Evolutionary conservation across 805 yeast species (phyloP), one percentile per base, ranked within the genome.

Genomic region (Maudiozyma bulderi): DNA sequence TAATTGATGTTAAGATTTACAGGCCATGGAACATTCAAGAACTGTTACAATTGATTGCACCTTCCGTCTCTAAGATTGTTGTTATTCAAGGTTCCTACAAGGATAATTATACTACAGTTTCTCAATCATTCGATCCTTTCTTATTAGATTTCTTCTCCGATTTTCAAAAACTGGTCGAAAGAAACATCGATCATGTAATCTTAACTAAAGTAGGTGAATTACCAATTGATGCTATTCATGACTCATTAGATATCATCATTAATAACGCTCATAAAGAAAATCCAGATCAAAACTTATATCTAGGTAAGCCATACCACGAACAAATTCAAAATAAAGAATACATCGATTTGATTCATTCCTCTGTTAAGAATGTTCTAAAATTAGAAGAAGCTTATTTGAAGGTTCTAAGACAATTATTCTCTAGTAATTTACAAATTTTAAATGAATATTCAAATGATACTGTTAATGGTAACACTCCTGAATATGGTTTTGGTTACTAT

Each of bases 401-500:
- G 62, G 79, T 91, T 15, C 74, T 90, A 56, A 66, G 75, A 44
- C 95, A 89, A 66, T 73, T 86, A 7, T 82, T 81, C 61, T 45
- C 57, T 10, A 63, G 73, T 7, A 72, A 77, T 48, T 70, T 86
- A 52, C 71, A 75, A 47, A 67, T 89, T 37, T 71, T 85, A 62
- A 84, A 87, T 66, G 81, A 81, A 48, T 77, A 67, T 55, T 57
- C 73, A 14, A 71, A 75, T 28, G 67, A 69, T 35, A 58, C 63
- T 20, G 69, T 73, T 42, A 69, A 71, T 46, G 77, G 78, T 4
- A 60, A 80, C 15, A 77, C 80, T 46, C 98, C 97, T 28, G 97
- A 89, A 67, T 90, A 72, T 61, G 96, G 96, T 8, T 86, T 77
- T 56, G 98, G 98, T 65, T 69, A 78, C 30, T 88, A 74, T 62